A percentile compares a stretch with the other conserved stretches of the same genome.
Evolutionary conservation across 176 grass and related monocot genomes (phyloP).

Genomic region (Zizania latifolia): DNA sequence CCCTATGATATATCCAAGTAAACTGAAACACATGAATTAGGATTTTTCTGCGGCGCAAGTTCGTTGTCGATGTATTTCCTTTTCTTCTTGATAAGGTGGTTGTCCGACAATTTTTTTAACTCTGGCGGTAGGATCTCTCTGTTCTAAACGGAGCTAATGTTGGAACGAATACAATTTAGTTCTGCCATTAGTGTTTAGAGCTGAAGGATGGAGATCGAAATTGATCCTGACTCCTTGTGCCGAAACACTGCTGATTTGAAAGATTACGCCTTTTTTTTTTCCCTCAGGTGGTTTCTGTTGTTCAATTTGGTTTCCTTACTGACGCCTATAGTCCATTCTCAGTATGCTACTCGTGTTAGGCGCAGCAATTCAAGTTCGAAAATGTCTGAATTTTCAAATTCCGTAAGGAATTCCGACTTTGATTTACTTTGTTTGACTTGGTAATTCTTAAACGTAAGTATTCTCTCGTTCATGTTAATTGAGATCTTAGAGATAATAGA

Average conservation of each 20-base stretch:
- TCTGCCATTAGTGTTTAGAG: background rate
- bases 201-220: slow-evolving; percentile 9
- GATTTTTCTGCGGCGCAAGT: slow-evolving; percentile 31
- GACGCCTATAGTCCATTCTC: too few species aligned
- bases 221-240: slow-evolving; percentile 29
- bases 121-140: slow-evolving; percentile 19
- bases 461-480: too few species aligned
- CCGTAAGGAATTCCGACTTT: too few species aligned
- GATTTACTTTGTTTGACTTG: too few species aligned
- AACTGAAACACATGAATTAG: slow-evolving; percentile 32
- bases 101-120: slow-evolving; percentile 36
- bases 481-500: too few species aligned
- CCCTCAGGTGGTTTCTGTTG: background rate
- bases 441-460: too few species aligned
- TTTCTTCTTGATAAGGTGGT: slow-evolving; percentile 18
- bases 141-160: too few species aligned
- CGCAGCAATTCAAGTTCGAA: too few species aligned
- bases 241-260: background rate
- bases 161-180: background rate
- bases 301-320: too few species aligned
- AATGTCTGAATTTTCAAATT: too few species aligned
- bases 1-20: slow-evolving; percentile 5
- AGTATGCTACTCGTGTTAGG: too few species aligned
- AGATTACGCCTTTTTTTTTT: background rate
- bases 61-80: slow-evolving; percentile 35